These are phyloP conservation scores for Limonium bicolor DNA, from an alignment of 148 eudicot genomes.

Conservation along the genomic window DNA sequence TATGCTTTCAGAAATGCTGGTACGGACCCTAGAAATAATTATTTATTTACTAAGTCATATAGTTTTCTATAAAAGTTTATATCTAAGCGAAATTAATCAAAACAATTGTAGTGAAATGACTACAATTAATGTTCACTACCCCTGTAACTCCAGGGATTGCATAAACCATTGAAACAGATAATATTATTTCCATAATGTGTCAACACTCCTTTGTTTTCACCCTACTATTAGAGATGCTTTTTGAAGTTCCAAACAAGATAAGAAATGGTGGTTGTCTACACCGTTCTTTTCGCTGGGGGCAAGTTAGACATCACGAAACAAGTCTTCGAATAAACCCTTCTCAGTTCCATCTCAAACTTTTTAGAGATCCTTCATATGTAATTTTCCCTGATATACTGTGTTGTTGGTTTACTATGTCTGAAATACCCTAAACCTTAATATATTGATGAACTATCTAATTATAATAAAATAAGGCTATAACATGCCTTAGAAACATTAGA, in stretches of 20 bases:
- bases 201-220: constrained; percentile 38
- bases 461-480: no score
- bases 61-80: neutral
- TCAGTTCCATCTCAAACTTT: no score
- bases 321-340: no score
- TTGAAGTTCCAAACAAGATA: no score
- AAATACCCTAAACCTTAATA: no score
- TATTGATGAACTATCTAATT: no score
- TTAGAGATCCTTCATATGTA: no score
- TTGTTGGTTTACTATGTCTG: no score
- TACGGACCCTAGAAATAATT: constrained; percentile 36
- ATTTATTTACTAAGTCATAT: neutral
- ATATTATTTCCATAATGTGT: constrained; percentile 27
- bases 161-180: constrained; percentile 20
- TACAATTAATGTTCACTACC: constrained; percentile 11
- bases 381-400: no score
- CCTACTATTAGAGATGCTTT: constrained; percentile 7
- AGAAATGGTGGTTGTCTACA: neutral
- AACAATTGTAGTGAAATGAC: neutral
- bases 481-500: no score
- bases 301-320: neutral
- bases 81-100: neutral
- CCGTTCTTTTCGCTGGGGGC: no score
- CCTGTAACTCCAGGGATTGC: constrained; percentile 60
- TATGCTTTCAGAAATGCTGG: constrained; percentile 51